Conservation (phyloP, 176 grass and related monocot genomes). For the Puccinellia tenuiflora region DNA sequence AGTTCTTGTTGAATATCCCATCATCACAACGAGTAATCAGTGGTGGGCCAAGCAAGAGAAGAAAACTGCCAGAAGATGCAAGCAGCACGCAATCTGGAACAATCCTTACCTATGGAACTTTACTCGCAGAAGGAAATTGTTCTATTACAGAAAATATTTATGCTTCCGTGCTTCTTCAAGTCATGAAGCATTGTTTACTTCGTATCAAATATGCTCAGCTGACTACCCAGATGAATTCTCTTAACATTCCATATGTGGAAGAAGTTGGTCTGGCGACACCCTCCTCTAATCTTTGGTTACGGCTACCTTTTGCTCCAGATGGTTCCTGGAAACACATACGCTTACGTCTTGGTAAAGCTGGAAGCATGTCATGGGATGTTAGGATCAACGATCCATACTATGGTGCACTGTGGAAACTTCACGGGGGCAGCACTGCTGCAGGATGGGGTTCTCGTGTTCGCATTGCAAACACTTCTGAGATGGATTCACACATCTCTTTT, state of each 20-base stretch:
- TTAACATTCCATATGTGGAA: slow-evolving; percentile 81
- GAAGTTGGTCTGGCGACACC: slow-evolving; percentile 53
- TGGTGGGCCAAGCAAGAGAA: slow-evolving; percentile 39
- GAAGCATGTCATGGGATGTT: slow-evolving; percentile 84
- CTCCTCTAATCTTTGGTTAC: slow-evolving; percentile 80
- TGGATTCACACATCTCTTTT: slow-evolving; percentile 85
- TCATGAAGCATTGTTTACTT: slow-evolving; percentile 73
- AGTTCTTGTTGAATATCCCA: slow-evolving; percentile 48
- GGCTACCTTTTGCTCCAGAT: slow-evolving; percentile 63
- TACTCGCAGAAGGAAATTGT: slow-evolving; percentile 59
- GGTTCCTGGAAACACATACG: slow-evolving; percentile 74
- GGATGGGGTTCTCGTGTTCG: slow-evolving; percentile 70
- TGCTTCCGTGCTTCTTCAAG: slow-evolving; percentile 76
- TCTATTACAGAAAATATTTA: slow-evolving; percentile 56
- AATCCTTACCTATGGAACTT: slow-evolving; percentile 47
- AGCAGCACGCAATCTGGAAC: slow-evolving; percentile 23
- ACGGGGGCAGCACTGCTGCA: slow-evolving; percentile 53
- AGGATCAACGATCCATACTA: slow-evolving; percentile 81
- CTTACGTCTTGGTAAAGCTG: slow-evolving; percentile 70
- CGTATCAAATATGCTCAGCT: slow-evolving; percentile 92
- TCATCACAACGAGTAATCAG: slow-evolving; percentile 40
- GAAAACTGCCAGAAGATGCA: slow-evolving; percentile 39
- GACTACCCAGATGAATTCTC: slow-evolving; percentile 81
- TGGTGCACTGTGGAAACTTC: slow-evolving; percentile 64
- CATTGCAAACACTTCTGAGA: slow-evolving; percentile 65